These are phyloP conservation scores for Brettanomyces bruxellensis DNA, from an alignment of 805 yeast species.

Conservation along the genomic window DNA sequence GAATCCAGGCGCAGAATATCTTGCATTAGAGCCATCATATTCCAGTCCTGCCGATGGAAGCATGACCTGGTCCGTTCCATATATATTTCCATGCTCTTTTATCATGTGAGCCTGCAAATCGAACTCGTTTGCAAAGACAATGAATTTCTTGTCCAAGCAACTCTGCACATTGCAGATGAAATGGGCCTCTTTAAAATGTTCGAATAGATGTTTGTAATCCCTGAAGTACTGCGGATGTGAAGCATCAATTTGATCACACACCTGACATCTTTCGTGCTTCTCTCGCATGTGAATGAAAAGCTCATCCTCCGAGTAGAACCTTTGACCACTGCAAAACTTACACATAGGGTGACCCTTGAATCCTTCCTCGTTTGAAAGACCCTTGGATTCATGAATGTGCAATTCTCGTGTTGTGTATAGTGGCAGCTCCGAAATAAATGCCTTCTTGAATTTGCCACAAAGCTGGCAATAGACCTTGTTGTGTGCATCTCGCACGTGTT, in stretches of 20 bases:
- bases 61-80: constrained; percentile 33
- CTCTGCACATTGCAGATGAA: constrained; percentile 65
- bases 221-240: constrained; percentile 64
- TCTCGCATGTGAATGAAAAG: constrained; percentile 73
- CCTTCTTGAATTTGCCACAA: constrained; percentile 69
- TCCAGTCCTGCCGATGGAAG: constrained; percentile 15
- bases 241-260: constrained; percentile 67
- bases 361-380: constrained; percentile 61
- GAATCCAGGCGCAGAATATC: constrained; percentile 11
- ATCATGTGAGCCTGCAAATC: constrained; percentile 85
- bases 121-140: constrained; percentile 79
- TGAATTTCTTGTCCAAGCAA: constrained; percentile 85
- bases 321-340: constrained; percentile 59
- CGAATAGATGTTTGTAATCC: constrained; percentile 64
- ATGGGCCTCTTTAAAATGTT: constrained; percentile 69
- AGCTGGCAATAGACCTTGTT: constrained; percentile 59
- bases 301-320: constrained; percentile 88
- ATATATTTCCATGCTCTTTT: constrained; percentile 47
- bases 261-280: constrained; percentile 79
- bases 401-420: constrained; percentile 54
- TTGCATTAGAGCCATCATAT: constrained; percentile 6
- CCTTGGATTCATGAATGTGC: constrained; percentile 59
- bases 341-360: constrained; percentile 88
- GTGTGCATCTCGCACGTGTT: constrained; percentile 61
- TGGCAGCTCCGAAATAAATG: constrained; percentile 64